Percentiles rank a stretch among this genome's conserved stretches.
Conservation (phyloP, 2,329 filamentous ascomycete genomes). For the Sclerotinia sclerotiorum region DNA sequence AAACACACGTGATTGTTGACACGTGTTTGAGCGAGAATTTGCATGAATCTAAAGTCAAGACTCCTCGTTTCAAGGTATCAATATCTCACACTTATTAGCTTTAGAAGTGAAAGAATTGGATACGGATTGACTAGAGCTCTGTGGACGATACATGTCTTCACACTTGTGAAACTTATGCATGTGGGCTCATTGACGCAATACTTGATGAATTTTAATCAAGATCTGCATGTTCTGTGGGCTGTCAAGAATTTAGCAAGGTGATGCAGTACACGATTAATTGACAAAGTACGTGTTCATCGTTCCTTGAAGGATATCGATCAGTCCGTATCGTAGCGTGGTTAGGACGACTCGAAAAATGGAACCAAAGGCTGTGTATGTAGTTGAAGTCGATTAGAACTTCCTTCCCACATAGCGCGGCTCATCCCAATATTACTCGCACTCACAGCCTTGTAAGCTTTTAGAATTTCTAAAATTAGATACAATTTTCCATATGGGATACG, state of each 20-base stretch:
- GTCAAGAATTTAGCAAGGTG: background rate
- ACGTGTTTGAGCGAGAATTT: slow-evolving; percentile 1
- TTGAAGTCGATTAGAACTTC: background rate
- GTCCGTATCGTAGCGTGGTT: background rate
- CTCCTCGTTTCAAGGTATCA: background rate
- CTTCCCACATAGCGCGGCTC: background rate
- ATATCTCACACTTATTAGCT: background rate
- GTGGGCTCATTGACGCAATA: background rate
- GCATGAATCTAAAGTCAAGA: slow-evolving; percentile 3
- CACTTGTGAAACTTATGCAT: slow-evolving; percentile 7
- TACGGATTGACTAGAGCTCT: background rate
- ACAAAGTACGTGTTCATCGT: background rate
- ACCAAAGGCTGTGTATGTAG: background rate
- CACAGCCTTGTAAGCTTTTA: background rate
- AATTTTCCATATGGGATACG: background rate
- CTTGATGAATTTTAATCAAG: background rate
- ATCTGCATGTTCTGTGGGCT: slow-evolving; percentile 8
- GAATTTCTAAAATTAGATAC: slow-evolving; percentile 2
- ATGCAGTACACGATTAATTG: background rate
- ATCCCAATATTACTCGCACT: background rate
- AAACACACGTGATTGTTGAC: slow-evolving; percentile 2
- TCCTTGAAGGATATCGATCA: background rate
- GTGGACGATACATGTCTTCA: background rate
- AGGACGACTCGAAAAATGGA: background rate
- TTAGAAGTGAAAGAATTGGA: background rate